Percentiles rank a stretch among this genome's conserved stretches.
These are phyloP conservation scores for Berberis thunbergii DNA, from an alignment of 164 flowering plant species.

Conservation along the genomic window DNA sequence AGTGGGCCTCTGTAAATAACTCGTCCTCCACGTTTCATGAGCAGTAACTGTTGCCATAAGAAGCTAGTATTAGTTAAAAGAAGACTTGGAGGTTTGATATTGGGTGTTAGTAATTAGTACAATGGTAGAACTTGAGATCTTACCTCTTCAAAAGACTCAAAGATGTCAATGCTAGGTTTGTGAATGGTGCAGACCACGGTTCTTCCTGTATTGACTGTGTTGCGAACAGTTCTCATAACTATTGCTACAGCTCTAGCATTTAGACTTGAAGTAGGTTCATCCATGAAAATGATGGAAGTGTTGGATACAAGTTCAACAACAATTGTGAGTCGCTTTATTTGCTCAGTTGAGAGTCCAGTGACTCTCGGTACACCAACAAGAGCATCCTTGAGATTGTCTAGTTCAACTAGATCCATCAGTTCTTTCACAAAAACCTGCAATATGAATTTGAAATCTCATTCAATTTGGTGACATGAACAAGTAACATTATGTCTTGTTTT, in stretches of 20 bases:
- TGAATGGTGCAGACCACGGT: conserved; percentile 81
- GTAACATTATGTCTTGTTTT: background rate
- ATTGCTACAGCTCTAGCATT: conserved; percentile 70
- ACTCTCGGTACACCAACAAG: too few species aligned
- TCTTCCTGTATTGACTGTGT: conserved; percentile 60
- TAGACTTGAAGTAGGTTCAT: conserved; percentile 67
- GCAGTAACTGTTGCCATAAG: background rate
- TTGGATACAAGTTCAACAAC: too few species aligned
- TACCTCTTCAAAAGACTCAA: conserved; percentile 75
- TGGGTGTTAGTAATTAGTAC: background rate
- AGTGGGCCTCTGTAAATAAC: background rate
- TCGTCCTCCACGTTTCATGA: background rate
- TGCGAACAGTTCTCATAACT: conserved; percentile 63
- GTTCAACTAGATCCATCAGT: too few species aligned
- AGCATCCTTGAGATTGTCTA: too few species aligned
- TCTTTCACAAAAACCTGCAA: too few species aligned
- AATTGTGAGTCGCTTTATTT: too few species aligned
- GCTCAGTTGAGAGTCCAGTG: too few species aligned
- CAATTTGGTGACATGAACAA: background rate
- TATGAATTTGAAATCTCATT: too few species aligned
- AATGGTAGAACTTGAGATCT: background rate
- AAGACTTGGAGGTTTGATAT: background rate
- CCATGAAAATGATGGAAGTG: too few species aligned
- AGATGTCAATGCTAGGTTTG: conserved; percentile 69
- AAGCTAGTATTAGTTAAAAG: background rate